phyloP scores from a whole-genome alignment of 371 early-diverging fungal species.

The Smittium mucronatum region DNA sequence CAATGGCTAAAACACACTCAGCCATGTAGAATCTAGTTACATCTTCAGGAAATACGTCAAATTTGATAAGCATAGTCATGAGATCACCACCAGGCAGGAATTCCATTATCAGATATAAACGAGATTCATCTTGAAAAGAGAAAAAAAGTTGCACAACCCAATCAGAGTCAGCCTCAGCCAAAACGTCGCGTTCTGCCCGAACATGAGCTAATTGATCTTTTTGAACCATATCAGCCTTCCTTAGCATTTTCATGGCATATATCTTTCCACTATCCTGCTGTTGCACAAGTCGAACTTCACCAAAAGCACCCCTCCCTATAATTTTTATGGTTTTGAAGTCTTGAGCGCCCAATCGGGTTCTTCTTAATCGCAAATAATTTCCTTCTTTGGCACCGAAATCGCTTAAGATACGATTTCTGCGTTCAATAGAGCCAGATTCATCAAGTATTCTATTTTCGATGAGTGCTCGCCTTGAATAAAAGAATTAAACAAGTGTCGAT shows the following conservation, averaged over 20 bases:
- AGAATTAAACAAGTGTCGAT: not conserved
- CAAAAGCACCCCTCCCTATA: slow-evolving; percentile 99
- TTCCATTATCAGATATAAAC: slow-evolving; percentile 96
- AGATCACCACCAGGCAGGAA: slow-evolving; percentile 95
- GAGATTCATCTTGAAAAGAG: slow-evolving; percentile 90
- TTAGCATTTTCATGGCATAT: slow-evolving; percentile 94
- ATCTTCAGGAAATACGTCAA: slow-evolving; percentile 89
- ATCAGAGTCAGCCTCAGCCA: slow-evolving; percentile 89
- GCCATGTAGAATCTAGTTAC: slow-evolving; percentile 97
- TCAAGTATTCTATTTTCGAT: slow-evolving; percentile 57
- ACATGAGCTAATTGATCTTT: slow-evolving; percentile 96
- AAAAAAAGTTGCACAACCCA: slow-evolving; percentile 98
- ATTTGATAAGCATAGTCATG: slow-evolving; percentile 95
- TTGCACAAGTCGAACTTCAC: slow-evolving; percentile 93
- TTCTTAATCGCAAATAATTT: slow-evolving; percentile 78
- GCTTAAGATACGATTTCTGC: slow-evolving; percentile 64
- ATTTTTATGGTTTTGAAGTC: slow-evolving; percentile 95
- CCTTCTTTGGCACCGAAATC: slow-evolving; percentile 78
- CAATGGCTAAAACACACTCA: slow-evolving; percentile 90
- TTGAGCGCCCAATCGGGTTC: slow-evolving; percentile 80
- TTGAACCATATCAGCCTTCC: slow-evolving; percentile 94
- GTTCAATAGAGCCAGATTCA: slow-evolving; percentile 74
- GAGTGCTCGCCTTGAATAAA: slow-evolving; percentile 44
- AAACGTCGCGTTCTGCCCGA: slow-evolving; percentile 90
- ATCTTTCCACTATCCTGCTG: slow-evolving; percentile 92